Base-by-base conservation (phyloP, 1,139 yeast species). In the Saccharomyces hybrid region DNA sequence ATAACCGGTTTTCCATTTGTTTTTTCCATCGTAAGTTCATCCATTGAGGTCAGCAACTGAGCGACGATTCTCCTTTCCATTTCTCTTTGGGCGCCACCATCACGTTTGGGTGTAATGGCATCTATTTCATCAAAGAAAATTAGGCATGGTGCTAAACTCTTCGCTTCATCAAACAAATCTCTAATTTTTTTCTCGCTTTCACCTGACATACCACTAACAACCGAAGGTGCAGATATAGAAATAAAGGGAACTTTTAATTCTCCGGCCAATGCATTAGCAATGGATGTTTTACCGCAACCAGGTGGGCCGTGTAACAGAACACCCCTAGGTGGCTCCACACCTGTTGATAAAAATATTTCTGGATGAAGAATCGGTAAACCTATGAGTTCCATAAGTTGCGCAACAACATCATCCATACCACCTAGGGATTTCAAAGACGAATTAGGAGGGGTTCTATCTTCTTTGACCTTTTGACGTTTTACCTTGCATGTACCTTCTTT, bases 151-250 rank as follows among this genome's bases (percentile, higher is more conserved):
- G 99, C 99, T 55, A 90, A 69, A 6, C 79, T 65, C 65, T 86
- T 87, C 2, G 99, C 99, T 67, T 95, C 99, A 48, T 90, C 97
- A 65, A 93, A 93, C 46, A 93, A 77, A 59, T 93, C 99, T 59
- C 99, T 77, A 16, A 93, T 77, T 68, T 91, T 91, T 75, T 93
- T 93, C 69, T 95, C 99, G 56, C 95, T 84, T 71, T 93, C 99
- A 49, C 99, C 99, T n/a, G 97, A 88, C 99, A 93, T 93, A n/a
- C 99, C 99, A 56, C 97, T 88, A 0, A 93, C 98, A 5, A 95
- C 89, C 0, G 97, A 87, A 0, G 99, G 99, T 0, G 99, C 99
- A 21, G 96, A 87, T 0, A 93, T 79, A 51, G 87, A 86, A 29
- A 93, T 82, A 66, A 95, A 93, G 0, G 99, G 97, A 0, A 93